Conservation (phyloP, 805 yeast genomes). For the Wickerhamomyces queroliae region DNA sequence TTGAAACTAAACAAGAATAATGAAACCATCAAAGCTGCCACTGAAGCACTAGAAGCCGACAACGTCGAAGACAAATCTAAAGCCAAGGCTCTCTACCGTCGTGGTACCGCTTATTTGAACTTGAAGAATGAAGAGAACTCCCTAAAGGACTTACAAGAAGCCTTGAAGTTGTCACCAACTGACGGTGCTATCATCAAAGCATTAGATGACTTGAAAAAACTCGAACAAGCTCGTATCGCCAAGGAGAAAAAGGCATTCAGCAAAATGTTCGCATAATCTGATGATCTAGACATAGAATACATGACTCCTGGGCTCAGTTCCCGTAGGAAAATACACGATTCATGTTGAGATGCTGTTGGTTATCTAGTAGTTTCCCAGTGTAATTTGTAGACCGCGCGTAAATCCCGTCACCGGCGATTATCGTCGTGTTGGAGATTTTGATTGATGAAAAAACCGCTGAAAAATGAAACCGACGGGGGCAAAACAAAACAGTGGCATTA, state of each 20-base stretch:
- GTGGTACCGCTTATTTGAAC: conserved; percentile 67
- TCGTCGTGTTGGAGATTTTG: background rate
- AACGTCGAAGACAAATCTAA: conserved; percentile 51
- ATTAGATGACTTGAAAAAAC: conserved; percentile 49
- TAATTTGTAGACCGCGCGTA: conserved; percentile 12
- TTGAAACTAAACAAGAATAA: conserved; percentile 54
- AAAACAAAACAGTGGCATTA: conserved; percentile 6
- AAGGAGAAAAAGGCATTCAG: conserved; percentile 72
- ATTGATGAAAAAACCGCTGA: conserved; percentile 7
- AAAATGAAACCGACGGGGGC: conserved; percentile 13
- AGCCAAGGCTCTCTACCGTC: conserved; percentile 84
- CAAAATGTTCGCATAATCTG: conserved; percentile 46
- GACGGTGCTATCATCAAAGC: conserved; percentile 72
- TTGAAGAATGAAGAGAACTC: conserved; percentile 70
- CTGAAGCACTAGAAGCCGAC: conserved; percentile 60
- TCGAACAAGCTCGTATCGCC: conserved; percentile 47
- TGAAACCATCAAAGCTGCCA: conserved; percentile 52
- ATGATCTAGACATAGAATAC: no score
- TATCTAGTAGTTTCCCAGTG: conserved; percentile 1
- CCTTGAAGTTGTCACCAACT: conserved; percentile 55
- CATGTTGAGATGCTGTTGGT: background rate
- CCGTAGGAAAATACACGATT: background rate
- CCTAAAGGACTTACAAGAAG: conserved; percentile 56
- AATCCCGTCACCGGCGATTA: conserved; percentile 2
- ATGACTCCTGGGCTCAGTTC: background rate